Conservation (phyloP, 192 early-diverging fungal species). For the Gonapodya sp. region DNA sequence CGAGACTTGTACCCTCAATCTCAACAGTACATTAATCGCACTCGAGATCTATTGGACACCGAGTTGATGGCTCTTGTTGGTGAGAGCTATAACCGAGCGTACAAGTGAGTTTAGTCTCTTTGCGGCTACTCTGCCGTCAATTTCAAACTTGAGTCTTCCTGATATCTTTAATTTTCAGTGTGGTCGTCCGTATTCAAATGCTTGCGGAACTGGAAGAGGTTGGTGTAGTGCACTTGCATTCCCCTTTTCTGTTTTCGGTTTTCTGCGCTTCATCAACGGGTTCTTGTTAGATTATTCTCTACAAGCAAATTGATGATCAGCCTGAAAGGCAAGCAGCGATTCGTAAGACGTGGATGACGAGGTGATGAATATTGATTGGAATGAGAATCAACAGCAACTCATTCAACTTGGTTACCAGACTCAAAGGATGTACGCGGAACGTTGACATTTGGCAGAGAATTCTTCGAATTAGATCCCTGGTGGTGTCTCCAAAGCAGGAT, state of each 20-base stretch:
- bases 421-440: conserved; percentile 81
- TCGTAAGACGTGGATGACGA: conserved; percentile 76
- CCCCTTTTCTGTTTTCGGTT: no score
- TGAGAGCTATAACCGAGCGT: conserved; percentile 91
- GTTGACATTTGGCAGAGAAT: conserved; percentile 94
- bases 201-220: conserved; percentile 89
- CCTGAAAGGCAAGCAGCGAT: conserved; percentile 64
- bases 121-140: conserved; percentile 11
- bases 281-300: conserved; percentile 67
- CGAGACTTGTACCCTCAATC: conserved; percentile 67
- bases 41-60: conserved; percentile 71
- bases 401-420: conserved; percentile 29
- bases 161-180: conserved; percentile 19
- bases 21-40: conserved; percentile 61
- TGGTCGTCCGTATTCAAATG: conserved; percentile 92
- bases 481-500: conserved; percentile 81
- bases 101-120: conserved; percentile 37
- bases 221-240: no score
- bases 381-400: neutral
- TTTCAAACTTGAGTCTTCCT: no score
- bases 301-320: conserved; percentile 73
- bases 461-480: conserved; percentile 76
- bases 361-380: conserved; percentile 12
- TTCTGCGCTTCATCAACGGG: neutral
- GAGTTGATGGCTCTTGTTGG: conserved; percentile 77